Base-by-base conservation (phyloP, 805 yeast species). In the Saturnispora galanensis region DNA sequence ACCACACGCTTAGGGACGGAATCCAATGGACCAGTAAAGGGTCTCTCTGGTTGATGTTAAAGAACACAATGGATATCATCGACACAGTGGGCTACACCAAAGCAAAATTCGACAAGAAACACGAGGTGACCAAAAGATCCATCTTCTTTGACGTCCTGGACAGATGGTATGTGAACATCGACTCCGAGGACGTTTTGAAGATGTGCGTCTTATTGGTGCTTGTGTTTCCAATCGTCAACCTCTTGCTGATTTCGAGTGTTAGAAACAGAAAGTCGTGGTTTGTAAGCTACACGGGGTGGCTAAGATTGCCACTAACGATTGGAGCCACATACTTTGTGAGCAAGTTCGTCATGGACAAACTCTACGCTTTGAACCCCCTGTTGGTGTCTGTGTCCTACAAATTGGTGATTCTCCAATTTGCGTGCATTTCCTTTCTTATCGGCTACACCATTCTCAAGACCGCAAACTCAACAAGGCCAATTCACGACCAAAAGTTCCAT, bases 11-110 rank as follows among this genome's bases (percentile, higher is more conserved):
- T 12, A 69, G 76, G 38, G 97, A 89, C 60, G 74, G 75, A 39
- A 81, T 84, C 38, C 67, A 70, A 40, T 77, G 79, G 48, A 73
- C 85, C 11, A 66, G 81, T 15, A 75, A 71, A 48, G 80, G 74
- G 37, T 81, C 95, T 0, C 64, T 89, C 38, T 84, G 90, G 81
- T 90, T 85, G 57, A 89, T 89, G 96, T 68, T 84, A 31, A 71
- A 80, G 4, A 79, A 76, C 43, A 68, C 94, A 0, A 61, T 83
- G 53, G 93, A 81, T 52, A 66, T 83, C 47, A 65, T 77, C 1
- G 52, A 56, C 2, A 66, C 69, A 16, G 53, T 87, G 53, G 68
- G 75, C 1, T 48, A 50, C 33, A 58, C 61, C 3, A 21, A 5
- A 8, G 26, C 26, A 21, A 21, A 21, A 21, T 21, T 8, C 26